Evolutionary conservation across 2,329 filamentous ascomycete genomes (phyloP), one percentile per base, ranked within the genome.

Genomic region (Colletotrichum sp.): DNA sequence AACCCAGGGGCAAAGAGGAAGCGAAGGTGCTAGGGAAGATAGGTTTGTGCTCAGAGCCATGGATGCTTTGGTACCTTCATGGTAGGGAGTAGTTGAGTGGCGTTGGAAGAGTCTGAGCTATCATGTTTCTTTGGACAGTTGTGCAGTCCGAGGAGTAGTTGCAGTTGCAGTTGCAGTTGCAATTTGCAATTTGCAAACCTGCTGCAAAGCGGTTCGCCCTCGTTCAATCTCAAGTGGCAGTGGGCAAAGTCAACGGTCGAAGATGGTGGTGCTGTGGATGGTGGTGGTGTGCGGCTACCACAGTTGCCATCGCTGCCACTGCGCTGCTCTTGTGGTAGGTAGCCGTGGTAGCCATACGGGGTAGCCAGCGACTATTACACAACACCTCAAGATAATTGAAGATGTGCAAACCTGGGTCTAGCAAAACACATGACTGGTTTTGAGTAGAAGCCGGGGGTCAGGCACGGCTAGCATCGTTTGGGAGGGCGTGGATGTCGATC

Each of bases 401-500:
- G 39, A 60, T 55, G 72, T 71, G 71, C 60, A 71, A 62, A 39
- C 44, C 15, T 48, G 39, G 57, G 68, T 65, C 70, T 68, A 18
- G 26, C 22, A 26, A 57, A 68, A 39, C 67, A 75, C 69, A 55
- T 69, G 71, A 76, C 71, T 66, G 65, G 24, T 52, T 66, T 48
- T 74, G 57, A 72, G 30, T 28, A 39, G 48, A 76, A 59, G 66
- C 71, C 68, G 68, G 75, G 55, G 67, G 59, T 74, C 34, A 71
- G 66, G 74, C 60, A 73, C 22, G 52, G 59, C 63, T 71, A 75
- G 63, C 55, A 68, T 64, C 34, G 48, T 52, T 68, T 34, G 62
- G 62, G 76, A 71, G 70, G 75, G 59, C 55, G 74, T 73, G 65
- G 60, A 26, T 57, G 72, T 69, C 70, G 74, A 77, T 77, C 74